Base-by-base conservation (phyloP, 225 moss, liverwort and hornwort species). In the Marchantia paleacea region DNA sequence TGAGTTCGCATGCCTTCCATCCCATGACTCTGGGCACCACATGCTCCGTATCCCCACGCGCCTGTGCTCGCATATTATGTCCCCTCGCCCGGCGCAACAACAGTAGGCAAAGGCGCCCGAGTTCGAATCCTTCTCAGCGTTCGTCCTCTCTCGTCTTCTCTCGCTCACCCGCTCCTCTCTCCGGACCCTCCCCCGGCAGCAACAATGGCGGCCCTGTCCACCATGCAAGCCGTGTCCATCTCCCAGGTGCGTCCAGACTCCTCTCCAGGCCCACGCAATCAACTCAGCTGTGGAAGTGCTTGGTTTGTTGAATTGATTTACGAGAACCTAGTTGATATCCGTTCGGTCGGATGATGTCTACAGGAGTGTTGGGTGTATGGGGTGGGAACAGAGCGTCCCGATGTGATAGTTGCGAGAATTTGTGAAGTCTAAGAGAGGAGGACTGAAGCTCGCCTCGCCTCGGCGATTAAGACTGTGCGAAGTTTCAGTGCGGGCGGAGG, bases 21-120 rank as follows among this genome's bases (percentile, higher is more conserved):
- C 13, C 12, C 68, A 24, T 77, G 77, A 77, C 60, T 22, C 63
- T 62, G 61, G 29, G 2, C 61, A 63, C 61, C 77, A 77, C 77
- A 77, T 11, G 60, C 61, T 77, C 61, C 58, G 61, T 49, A 77
- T 63, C 77, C 60, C 19, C 10, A 15, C 22, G 39, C 57, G 12
- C 47, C 12, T 61, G 6, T 7, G 11, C 55, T 74, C 28, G 53
- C 50, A 75, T 77, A 49, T 20, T 77, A 61, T 60, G 47, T 18
- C 39, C 58, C 60, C 2, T 9, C 61, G 19, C 39, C 8, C 19
- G 12, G 5, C 18, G 0, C 12, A 0, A 12, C 14, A 15, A 0
- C 74, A 74, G 74, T 26, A 74, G 55, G 0, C 53, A 0, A 54
- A 55, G 52, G 13, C 62, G 47, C 18, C 31, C 22, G 50, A 52